Evolutionary conservation across 2,329 filamentous ascomycete genomes (phyloP).

Genomic region (Fusarium xyrophilum): DNA sequence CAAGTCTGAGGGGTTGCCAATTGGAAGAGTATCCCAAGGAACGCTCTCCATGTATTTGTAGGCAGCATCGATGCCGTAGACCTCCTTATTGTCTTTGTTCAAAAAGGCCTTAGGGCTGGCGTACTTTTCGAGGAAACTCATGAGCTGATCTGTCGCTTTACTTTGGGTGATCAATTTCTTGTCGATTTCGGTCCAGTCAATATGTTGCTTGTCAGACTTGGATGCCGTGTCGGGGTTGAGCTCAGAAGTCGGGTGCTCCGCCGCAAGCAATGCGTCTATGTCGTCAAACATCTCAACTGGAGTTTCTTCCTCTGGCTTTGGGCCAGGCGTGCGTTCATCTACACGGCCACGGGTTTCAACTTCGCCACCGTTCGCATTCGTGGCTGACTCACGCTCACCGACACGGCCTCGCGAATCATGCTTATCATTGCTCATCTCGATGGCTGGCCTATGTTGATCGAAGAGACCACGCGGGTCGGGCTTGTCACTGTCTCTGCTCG

Average conservation of each 20-base stretch:
- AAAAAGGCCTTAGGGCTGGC: background rate
- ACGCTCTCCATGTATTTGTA: background rate
- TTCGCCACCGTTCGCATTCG: background rate
- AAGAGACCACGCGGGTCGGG: background rate
- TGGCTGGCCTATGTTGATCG: background rate
- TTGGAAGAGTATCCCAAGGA: background rate
- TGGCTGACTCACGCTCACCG: background rate
- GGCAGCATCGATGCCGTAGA: background rate
- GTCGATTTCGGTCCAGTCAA: background rate
- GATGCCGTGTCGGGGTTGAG: background rate
- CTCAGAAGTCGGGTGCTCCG: background rate
- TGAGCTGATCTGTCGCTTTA: background rate
- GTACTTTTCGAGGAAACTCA: slow-evolving; percentile 6
- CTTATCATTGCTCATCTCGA: background rate
- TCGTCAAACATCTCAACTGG: background rate
- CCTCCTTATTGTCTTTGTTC: background rate
- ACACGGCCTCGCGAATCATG: background rate
- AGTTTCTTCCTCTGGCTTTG: background rate
- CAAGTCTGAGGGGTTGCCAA: background rate
- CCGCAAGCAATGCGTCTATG: slow-evolving; percentile 4
- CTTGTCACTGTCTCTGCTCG: background rate
- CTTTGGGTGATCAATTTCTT: background rate
- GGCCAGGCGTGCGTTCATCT: background rate
- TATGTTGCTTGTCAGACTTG: background rate
- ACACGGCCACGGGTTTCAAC: background rate